Evolutionary conservation across 768 basidiomycete genomes (phyloP), one percentile per base, ranked within the genome.

Genomic region (Russula lepida): DNA sequence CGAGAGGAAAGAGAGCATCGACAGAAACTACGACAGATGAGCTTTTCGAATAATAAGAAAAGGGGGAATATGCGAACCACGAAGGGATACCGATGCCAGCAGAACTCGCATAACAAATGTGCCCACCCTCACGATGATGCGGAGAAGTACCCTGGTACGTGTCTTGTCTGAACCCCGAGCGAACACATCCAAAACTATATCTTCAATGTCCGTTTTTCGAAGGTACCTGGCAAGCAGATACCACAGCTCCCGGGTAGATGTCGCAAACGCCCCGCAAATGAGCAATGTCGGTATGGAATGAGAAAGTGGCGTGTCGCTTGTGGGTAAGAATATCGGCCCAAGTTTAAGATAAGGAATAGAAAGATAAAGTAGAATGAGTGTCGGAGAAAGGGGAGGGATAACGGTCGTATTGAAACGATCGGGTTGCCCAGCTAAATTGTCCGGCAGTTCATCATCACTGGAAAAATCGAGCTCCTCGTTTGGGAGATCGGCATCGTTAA

Each of bases 181-280:
- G 68, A 88, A 81, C 0, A 81, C 76, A 64, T 86, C 80, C 19
- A 84, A 67, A 54, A 89, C 69, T 44, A 89, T 75, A 62, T 88
- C 87, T 69, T 88, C 84, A 39, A 84, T 70, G 62, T 86, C 82
- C 33, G 79, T 76, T 70, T 81, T 80, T 66, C 82, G 81, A 48
- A 87, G 75, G 70, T 90, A 88, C 33, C 84, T 78, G 48, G 84
- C 82, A n/a, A 90, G 79, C 77, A 89, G 80, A 73, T 87, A 89
- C 84, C 85, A 87, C 52, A 90, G 73, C 65, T 88, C 86, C 54
- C 85, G 75, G 41, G 83, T 77, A 63, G 86, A 81, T 33, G 78
- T 79, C 7, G 87, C 79, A 15, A 86, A 72, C 37, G 77, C 65
- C n/a, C 84, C 83, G 59, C 83, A 83, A 30, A 78, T 66, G 33